Conservation (phyloP, 176 grass and related monocot species). For the Aegilops longissima region DNA sequence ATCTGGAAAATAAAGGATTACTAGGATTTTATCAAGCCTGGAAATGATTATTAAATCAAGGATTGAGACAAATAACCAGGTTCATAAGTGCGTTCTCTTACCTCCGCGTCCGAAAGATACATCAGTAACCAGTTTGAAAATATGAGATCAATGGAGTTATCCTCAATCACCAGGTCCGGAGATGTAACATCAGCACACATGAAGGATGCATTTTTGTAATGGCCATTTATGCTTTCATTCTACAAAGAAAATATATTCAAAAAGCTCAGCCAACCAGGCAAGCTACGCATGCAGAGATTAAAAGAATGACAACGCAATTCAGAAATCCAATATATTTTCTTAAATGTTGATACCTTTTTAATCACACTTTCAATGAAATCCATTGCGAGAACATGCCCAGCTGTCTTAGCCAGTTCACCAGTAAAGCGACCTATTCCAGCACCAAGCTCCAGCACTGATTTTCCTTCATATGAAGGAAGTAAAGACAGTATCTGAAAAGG, state of each 20-base stretch:
- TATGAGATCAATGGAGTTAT: conserved; percentile 80
- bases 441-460: conserved; percentile 92
- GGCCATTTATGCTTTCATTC: conserved; percentile 94
- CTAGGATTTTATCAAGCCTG: not conserved
- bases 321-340: not conserved
- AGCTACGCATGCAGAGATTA: not conserved
- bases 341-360: conserved; percentile 69
- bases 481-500: conserved; percentile 72
- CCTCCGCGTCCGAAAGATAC: conserved; percentile 97
- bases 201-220: conserved; percentile 75
- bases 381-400: conserved; percentile 75
- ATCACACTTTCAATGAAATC: conserved; percentile 97
- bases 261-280: not conserved
- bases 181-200: conserved; percentile 97
- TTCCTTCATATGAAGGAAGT: conserved; percentile 80
- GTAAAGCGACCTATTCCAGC: conserved; percentile 97
- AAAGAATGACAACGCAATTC: not conserved
- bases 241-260: conserved; percentile 18
- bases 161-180: conserved; percentile 59
- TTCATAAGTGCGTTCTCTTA: conserved; percentile 32
- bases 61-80: not conserved
- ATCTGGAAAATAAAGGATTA: not conserved
- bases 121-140: conserved; percentile 99
- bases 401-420: conserved; percentile 82
- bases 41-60: not conserved